These are phyloP conservation scores for Trypanosoma cruzi DNA, from an alignment of 208 protist genomes.

Conservation along the genomic window DNA sequence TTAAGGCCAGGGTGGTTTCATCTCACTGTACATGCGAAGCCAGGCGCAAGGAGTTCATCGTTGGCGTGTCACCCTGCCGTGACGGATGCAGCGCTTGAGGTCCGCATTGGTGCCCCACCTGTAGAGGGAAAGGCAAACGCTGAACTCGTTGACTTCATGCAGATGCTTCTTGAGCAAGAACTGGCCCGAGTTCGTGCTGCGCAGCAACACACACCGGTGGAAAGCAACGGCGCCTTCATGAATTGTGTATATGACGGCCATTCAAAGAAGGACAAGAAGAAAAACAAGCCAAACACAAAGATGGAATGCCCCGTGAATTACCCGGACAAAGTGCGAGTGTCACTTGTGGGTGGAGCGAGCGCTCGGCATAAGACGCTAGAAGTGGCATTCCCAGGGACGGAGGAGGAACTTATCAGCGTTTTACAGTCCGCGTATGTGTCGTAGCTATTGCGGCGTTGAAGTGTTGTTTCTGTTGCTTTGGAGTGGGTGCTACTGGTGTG, in stretches of 20 bases:
- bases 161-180: conserved; percentile 44
- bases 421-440: conserved; percentile 41
- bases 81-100: conserved; percentile 39
- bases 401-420: conserved; percentile 52
- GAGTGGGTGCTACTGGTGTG: too few relatives aligned
- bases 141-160: conserved; percentile 72
- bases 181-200: conserved; percentile 22
- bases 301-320: not conserved
- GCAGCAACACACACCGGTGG: not conserved
- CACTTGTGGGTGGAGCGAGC: conserved; percentile 54
- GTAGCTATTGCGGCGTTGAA: not conserved
- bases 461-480: conserved; percentile 13
- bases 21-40: conserved; percentile 72
- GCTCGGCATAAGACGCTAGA: conserved; percentile 62
- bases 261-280: conserved; percentile 14
- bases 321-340: conserved; percentile 43
- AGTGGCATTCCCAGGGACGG: conserved; percentile 53
- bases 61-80: conserved; percentile 36
- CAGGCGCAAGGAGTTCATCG: conserved; percentile 53
- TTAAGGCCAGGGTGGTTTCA: conserved; percentile 45
- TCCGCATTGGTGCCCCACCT: conserved; percentile 71
- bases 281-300: conserved; percentile 2
- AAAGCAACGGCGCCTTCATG: not conserved
- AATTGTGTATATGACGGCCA: not conserved
- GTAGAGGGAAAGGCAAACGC: conserved; percentile 81